Evolutionary conservation across 2,329 filamentous ascomycete genomes (phyloP).

Genomic region (Xylaria sp.): DNA sequence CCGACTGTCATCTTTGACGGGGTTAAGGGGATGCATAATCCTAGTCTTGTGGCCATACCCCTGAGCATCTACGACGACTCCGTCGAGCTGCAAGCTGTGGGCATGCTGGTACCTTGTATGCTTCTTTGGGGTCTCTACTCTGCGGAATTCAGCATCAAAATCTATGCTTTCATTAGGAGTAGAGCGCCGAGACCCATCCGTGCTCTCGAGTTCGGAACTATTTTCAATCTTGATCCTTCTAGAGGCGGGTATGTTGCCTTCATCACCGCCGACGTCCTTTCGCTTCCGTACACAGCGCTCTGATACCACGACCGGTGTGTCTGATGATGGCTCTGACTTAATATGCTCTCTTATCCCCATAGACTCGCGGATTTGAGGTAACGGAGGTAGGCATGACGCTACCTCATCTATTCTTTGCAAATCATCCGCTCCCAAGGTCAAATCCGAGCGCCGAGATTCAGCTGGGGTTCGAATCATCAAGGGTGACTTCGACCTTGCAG

Average conservation of each 20-base stretch:
- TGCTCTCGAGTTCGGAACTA: conserved; percentile 47
- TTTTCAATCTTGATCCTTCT: conserved; percentile 58
- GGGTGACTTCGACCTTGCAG: conserved; percentile 1
- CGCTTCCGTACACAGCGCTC: conserved; percentile 62
- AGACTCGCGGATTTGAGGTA: conserved; percentile 38
- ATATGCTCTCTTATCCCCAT: conserved; percentile 41
- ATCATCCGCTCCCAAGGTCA: not conserved
- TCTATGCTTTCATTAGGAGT: conserved; percentile 68
- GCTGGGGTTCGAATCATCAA: not conserved
- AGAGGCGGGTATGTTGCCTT: conserved; percentile 38
- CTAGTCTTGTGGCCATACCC: not conserved
- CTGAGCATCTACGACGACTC: not conserved
- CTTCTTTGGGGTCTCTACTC: conserved; percentile 57
- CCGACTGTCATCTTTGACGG: not conserved
- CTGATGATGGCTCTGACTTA: conserved; percentile 66
- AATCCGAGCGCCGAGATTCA: not conserved
- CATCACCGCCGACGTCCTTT: conserved; percentile 49
- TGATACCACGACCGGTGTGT: conserved; percentile 61
- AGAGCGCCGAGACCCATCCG: conserved; percentile 46
- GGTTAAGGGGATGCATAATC: not conserved
- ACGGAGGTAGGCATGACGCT: conserved; percentile 46
- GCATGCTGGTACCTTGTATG: conserved; percentile 39
- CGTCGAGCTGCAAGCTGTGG: not conserved
- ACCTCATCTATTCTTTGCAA: not conserved
- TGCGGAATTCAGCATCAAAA: conserved; percentile 61